A percentile compares a stretch with the other conserved stretches of the same genome.
phyloP scores from a whole-genome alignment of 1,284 basidiomycete genomes.

The Fomitopsis betulina region DNA sequence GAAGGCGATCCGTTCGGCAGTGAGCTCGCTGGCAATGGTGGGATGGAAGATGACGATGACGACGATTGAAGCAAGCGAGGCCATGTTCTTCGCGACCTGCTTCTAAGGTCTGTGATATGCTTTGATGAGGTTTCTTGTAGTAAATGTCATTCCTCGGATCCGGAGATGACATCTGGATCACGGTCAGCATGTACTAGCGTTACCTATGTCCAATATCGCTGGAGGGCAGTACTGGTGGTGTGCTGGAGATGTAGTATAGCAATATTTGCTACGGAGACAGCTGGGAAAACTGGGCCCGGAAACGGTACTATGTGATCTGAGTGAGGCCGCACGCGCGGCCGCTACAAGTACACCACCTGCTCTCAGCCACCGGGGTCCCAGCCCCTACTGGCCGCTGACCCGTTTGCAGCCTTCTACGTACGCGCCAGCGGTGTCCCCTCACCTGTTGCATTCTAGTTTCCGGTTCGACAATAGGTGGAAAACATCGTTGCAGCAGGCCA shows the following conservation, averaged over 20 bases:
- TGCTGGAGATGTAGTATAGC: neutral
- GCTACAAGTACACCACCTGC: constrained; percentile 2
- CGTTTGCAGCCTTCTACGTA: neutral
- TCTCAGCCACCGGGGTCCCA: constrained; percentile 1
- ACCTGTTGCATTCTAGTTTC: too few species aligned
- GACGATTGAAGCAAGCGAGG: constrained; percentile 13
- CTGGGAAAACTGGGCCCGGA: neutral
- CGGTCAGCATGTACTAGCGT: neutral
- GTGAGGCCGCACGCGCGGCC: constrained; percentile 1
- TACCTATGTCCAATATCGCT: neutral
- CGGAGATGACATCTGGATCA: constrained; percentile 3
- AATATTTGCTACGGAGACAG: neutral
- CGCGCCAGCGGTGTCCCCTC: neutral
- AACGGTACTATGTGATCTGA: neutral
- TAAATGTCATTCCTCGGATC: neutral
- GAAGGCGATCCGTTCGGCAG: constrained; percentile 67
- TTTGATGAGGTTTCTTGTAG: constrained; percentile 1
- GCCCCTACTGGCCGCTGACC: neutral
- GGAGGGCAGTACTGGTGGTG: neutral
- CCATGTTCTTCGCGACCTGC: neutral
- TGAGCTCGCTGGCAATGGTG: constrained; percentile 34
- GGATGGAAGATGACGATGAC: constrained; percentile 44
- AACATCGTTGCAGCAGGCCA: neutral
- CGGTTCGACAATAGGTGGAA: neutral
- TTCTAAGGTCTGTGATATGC: constrained; percentile 1